Base-by-base conservation (phyloP, 2,329 filamentous ascomycete genomes). In the Ascochyta viciae-villosae region DNA sequence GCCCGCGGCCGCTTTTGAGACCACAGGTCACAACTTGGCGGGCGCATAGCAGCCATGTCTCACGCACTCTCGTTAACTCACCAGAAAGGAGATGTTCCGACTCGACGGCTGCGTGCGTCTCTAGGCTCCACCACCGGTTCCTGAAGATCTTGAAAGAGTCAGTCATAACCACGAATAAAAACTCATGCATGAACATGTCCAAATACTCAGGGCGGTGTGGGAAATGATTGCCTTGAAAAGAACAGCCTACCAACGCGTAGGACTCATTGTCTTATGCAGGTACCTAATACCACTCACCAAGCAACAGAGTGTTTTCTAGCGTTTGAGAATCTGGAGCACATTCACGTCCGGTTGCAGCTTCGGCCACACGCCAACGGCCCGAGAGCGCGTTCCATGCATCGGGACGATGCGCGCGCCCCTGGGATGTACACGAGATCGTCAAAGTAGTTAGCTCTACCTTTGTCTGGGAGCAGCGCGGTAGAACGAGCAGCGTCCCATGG, bases 11-110 rank as follows among this genome's bases (percentile, higher is more conserved):
- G 67, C 58, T 58, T 65, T 62, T 42, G 39, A 50, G 67, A 57
- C 67, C 65, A 42, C 57, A 57, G 55, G 56, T 71, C 70, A 71
- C 69, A 69, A 12, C 69, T 72, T 72, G 68, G 70, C 68, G 58
- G 56, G 63, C 67, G 66, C 70, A 68, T 70, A 55, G 58, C 53
- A 58, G 54, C 50, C 34, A 34, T 38, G 41, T 53, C 41, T 51
- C 58, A 61, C 31, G 26, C 31, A 16, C 26, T 44, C n/a, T 31
- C n/a, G 12, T 31, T 39, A 38, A 24, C 40, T 47, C 53, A 43
- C 53, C 12, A 19, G 41, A 13, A 46, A 56, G 53, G 42, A 50
- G 53, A 56, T 42, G 47, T 51, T 43, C 53, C 53, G 53, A 56
- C 42, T 56, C 53, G 47, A 56, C 33, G 41, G 53, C 12, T 48